These are phyloP conservation scores for Debaryomyces udenii DNA, from an alignment of 1,139 yeast genomes.

Conservation along the genomic window DNA sequence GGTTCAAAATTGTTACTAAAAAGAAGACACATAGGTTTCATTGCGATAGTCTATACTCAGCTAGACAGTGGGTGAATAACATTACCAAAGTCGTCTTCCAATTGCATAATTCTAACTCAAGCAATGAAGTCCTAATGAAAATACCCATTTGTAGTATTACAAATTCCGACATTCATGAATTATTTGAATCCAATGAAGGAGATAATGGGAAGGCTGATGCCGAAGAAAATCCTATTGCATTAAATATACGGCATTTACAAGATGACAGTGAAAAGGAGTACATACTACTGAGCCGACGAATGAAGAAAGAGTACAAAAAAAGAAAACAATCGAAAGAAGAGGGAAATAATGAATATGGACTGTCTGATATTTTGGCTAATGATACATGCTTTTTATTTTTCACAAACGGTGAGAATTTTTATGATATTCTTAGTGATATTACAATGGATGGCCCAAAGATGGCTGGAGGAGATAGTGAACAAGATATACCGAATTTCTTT, in stretches of 20 bases:
- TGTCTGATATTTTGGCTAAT: slow-evolving; percentile 56
- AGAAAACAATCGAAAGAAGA: slow-evolving; percentile 17
- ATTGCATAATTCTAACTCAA: slow-evolving; percentile 62
- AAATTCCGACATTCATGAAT: slow-evolving; percentile 49
- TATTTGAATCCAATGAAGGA: slow-evolving; percentile 19
- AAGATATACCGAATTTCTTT: no score
- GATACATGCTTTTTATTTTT: slow-evolving; percentile 59
- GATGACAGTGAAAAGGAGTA: slow-evolving; percentile 13
- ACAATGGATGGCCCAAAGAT: slow-evolving; percentile 17
- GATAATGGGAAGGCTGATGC: slow-evolving; percentile 12
- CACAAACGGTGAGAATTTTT: slow-evolving; percentile 33
- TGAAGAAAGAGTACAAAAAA: slow-evolving; percentile 13
- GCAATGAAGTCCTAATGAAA: slow-evolving; percentile 74
- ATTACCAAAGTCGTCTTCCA: slow-evolving; percentile 75
- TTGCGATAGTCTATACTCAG: slow-evolving; percentile 73
- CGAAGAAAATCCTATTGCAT: slow-evolving; percentile 26
- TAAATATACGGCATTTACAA: slow-evolving; percentile 25
- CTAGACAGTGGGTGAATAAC: slow-evolving; percentile 78
- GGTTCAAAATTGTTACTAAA: slow-evolving; percentile 62
- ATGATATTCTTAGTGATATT: slow-evolving; percentile 25
- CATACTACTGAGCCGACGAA: slow-evolving; percentile 5
- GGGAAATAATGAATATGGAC: slow-evolving; percentile 44
- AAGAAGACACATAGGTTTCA: slow-evolving; percentile 63
- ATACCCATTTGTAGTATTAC: slow-evolving; percentile 73
- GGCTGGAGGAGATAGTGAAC: not conserved